Conservation (phyloP, 768 basidiomycete genomes). For the Phylloporus scabripes region DNA sequence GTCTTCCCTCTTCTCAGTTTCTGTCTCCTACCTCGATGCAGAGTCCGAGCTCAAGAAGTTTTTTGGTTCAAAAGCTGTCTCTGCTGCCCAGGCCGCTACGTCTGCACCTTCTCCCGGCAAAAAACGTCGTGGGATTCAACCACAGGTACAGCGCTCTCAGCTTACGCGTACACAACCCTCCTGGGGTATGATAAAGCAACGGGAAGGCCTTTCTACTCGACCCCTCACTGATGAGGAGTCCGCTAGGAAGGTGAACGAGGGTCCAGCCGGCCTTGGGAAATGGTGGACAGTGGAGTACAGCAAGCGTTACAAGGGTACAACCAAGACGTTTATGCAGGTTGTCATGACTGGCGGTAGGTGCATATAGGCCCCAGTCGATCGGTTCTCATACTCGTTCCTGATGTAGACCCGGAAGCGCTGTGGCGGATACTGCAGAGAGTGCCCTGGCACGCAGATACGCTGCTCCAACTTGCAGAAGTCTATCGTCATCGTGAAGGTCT, state of each 20-base stretch:
- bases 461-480: constrained; percentile 34
- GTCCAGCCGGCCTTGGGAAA: constrained; percentile 50
- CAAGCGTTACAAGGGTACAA: constrained; percentile 76
- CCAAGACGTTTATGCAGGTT: constrained; percentile 72
- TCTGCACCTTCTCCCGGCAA: constrained; percentile 32
- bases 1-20: constrained; percentile 67
- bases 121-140: constrained; percentile 33
- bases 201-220: constrained; percentile 70
- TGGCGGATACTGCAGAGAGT: constrained; percentile 68
- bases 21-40: constrained; percentile 72
- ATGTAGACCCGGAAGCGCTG: constrained; percentile 72
- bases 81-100: constrained; percentile 44
- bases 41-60: constrained; percentile 91
- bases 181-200: constrained; percentile 67
- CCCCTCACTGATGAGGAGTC: constrained; percentile 52
- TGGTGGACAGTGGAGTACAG: constrained; percentile 91
- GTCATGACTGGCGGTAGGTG: constrained; percentile 76
- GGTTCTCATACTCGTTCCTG: neutral
- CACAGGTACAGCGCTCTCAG: constrained; percentile 51
- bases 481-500: constrained; percentile 77
- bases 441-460: constrained; percentile 91
- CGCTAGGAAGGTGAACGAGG: constrained; percentile 38
- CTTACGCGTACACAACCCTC: constrained; percentile 69
- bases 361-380: neutral
- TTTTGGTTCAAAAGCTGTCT: constrained; percentile 87